A percentile compares a stretch with the other conserved stretches of the same genome.
Evolutionary conservation across 2,329 filamentous ascomycete species (phyloP).

Genomic region (Dactylonectria estremocensis): DNA sequence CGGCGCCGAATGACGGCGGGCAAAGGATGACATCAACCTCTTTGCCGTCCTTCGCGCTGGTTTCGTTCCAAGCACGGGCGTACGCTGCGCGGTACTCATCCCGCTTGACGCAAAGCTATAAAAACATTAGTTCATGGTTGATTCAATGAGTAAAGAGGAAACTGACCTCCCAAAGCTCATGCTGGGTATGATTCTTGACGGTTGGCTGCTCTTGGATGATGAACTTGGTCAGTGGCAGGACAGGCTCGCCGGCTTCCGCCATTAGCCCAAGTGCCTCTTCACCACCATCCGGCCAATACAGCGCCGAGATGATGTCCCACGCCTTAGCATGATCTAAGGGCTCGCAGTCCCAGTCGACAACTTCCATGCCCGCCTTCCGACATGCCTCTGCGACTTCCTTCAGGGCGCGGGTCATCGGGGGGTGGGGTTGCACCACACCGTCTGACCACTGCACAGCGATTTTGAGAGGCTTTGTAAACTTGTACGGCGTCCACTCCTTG

Average conservation of each 20-base stretch:
- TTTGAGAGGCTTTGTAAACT: conserved; percentile 63
- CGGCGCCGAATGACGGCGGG: conserved; percentile 70
- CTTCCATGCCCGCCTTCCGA: conserved; percentile 64
- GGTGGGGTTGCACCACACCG: conserved; percentile 72
- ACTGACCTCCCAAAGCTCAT: conserved; percentile 58
- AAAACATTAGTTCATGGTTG: not conserved
- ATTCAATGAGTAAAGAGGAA: accelerated
- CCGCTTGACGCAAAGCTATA: conserved; percentile 53
- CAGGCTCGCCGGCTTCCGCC: conserved; percentile 69
- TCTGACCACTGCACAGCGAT: conserved; percentile 75
- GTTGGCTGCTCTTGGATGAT: conserved; percentile 70
- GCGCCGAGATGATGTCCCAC: conserved; percentile 58
- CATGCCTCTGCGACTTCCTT: conserved; percentile 67
- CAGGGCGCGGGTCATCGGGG: conserved; percentile 71
- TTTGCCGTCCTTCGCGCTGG: conserved; percentile 44
- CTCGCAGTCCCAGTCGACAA: conserved; percentile 68
- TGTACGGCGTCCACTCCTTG: conserved; percentile 55
- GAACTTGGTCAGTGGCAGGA: conserved; percentile 70
- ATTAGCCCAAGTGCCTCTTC: conserved; percentile 67
- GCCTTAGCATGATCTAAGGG: conserved; percentile 67
- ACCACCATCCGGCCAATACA: conserved; percentile 75
- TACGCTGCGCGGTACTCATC: conserved; percentile 59
- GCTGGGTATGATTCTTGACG: conserved; percentile 57
- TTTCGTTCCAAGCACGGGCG: conserved; percentile 56
- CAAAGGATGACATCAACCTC: conserved; percentile 74